Base-by-base conservation (phyloP, 441 rosid species). In the Eruca vesicaria region DNA sequence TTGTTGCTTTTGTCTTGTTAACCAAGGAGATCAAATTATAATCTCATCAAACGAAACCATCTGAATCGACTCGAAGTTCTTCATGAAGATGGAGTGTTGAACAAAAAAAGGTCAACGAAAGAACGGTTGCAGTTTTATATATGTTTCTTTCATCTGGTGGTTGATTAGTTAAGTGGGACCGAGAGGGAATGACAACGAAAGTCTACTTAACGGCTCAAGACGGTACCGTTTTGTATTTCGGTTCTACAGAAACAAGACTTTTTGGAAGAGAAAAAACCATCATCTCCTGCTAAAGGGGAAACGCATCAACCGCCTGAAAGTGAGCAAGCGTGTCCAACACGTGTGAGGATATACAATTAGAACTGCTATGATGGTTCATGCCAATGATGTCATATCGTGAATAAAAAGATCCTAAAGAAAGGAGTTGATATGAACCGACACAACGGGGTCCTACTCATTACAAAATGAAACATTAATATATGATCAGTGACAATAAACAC, bases 291-390 rank as follows among this genome's bases (percentile, higher is more conserved):
- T 31, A 53, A 35, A 19, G 4, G 21, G 8, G 62, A 65, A 71
- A 65, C 76, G 80, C 80, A 76, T 77, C 76, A 77, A 77, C 68
- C 76, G 72, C 80, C 80, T 71, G 56, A 71, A 71, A 64, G 33
- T 57, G 71, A 45, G 80, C 80, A 65, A 71, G 33, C 76, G 80
- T 77, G 72, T 77, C 57, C 33, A 15, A 60, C 72, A 66, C 68
- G 76, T 71, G 73, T 70, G 68, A 65, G 32, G 50, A 53, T 9
- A 69, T 48, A 26, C 31, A n/a, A n/a, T 15, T 7, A 26, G 59
- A 41, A n/a, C 19, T 43, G 41, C 68, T 7, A 20, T 0, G 61
- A 36, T 23, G 53, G 11, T 72, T 18, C 57, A 19, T 58, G 68
- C 38, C 73, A 32, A 58, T 53, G 53, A 23, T 55, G 59, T 55